Evolutionary conservation across 164 flowering plant species (phyloP).

Genomic region (Saururus chinensis): DNA sequence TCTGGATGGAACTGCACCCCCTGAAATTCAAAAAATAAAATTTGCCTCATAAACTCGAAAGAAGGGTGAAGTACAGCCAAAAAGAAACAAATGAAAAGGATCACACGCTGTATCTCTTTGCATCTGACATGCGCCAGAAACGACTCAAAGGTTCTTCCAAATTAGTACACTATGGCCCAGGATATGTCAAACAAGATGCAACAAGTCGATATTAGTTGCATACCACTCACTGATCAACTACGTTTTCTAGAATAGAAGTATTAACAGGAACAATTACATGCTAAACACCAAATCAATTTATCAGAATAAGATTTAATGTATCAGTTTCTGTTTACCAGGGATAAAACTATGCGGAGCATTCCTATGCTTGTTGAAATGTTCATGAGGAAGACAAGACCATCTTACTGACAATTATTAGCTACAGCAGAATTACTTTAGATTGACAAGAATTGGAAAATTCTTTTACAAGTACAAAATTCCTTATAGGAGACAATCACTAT

Average conservation of each 20-base stretch:
- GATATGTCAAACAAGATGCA: background rate
- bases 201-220: background rate
- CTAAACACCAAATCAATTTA: too few relatives aligned
- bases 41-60: background rate
- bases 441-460: background rate
- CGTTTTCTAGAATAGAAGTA: background rate
- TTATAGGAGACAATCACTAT: too few relatives aligned
- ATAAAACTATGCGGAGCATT: too few relatives aligned
- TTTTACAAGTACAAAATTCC: too few relatives aligned
- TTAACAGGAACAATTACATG: background rate
- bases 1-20: constrained; percentile 87
- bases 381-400: background rate
- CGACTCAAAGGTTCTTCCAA: background rate
- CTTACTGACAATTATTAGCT: background rate
- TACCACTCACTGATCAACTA: background rate
- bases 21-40: constrained; percentile 19
- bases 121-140: background rate
- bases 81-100: background rate
- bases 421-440: background rate
- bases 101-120: background rate
- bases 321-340: background rate
- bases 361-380: background rate
- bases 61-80: background rate
- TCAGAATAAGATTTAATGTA: background rate
- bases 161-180: background rate